Base-by-base conservation (phyloP, 768 basidiomycete genomes). In the Termitomyces sp. region DNA sequence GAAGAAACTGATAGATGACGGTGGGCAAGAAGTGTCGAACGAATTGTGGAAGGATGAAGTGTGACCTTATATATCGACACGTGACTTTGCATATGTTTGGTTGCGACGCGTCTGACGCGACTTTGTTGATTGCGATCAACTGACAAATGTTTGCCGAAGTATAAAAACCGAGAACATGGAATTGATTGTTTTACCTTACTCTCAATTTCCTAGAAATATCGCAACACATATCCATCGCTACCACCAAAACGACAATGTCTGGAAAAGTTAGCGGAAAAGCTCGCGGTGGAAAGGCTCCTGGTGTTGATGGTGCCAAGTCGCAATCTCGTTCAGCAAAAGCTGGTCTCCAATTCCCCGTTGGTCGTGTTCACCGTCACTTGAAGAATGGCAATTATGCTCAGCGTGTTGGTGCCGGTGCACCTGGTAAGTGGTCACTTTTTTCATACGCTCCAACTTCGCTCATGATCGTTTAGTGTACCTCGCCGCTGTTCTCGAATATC, bases 401-500 rank as follows among this genome's bases (percentile, higher is more conserved):
- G 66, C 85, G 89, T 69, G 82, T 91, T 54, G 88, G 89, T 68
- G 86, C 87, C 51, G 87, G 88, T 72, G 86, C 89, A 60, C 87
- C 88, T 65, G 83, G 83, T 83, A 62, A 22, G 70, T 66, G 18
- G n/a, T 36, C 4, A 26, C 7, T 20, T 41, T 33, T 33, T 22
- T 22, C 13, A 41, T 29, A 2, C n/a, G n/a, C 12, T 26, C 42
- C 47, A 44, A 5, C 12, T 34, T 28, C 13, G 8, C 31, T 44
- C 54, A 56, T 55, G 26, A 1, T n/a, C 56, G 4, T 10, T 18
- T 57, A 85, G 87, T 92, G 62, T 91, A 91, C 73, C 85, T 91
- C 63, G 89, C 88, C 28, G 88, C 88, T 20, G 88, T 91, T 63
- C 82, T 91, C 62, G 90, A 90, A 71, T 89, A 92, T 69, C 83